Percentiles rank a stretch among this genome's conserved stretches.
phyloP scores from a whole-genome alignment of 1,284 basidiomycete genomes.

The Ganoderma sp. region DNA sequence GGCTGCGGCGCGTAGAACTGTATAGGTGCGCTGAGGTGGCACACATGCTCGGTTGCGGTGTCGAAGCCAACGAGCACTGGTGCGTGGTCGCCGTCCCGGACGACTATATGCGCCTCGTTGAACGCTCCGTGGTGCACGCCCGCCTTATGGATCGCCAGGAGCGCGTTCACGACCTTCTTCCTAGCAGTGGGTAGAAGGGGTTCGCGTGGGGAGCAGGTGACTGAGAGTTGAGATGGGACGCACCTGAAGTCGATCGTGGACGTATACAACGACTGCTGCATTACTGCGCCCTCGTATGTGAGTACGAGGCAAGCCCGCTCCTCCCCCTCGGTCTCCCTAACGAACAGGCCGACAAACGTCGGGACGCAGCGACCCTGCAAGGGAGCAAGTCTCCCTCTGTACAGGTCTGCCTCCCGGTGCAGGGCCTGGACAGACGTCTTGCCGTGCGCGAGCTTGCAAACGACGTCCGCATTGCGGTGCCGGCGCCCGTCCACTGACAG shows the following conservation, averaged over 20 bases:
- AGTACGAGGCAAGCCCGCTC: slow-evolving; percentile 18
- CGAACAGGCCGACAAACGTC: slow-evolving; percentile 20
- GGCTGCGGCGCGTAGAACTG: slow-evolving; percentile 21
- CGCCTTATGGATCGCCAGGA: slow-evolving; percentile 17
- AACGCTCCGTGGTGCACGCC: slow-evolving; percentile 21
- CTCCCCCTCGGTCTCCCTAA: slow-evolving; percentile 14
- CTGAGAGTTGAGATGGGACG: not conserved
- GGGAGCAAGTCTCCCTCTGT: slow-evolving; percentile 11
- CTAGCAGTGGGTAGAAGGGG: slow-evolving; percentile 6
- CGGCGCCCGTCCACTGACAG: slow-evolving; percentile 16
- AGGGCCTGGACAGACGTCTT: slow-evolving; percentile 8
- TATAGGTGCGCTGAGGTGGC: slow-evolving; percentile 15
- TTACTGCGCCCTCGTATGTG: slow-evolving; percentile 16
- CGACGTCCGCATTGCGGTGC: slow-evolving; percentile 10
- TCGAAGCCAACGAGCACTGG: slow-evolving; percentile 23
- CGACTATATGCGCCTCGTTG: slow-evolving; percentile 18
- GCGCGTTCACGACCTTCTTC: slow-evolving; percentile 17
- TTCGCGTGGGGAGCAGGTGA: not conserved
- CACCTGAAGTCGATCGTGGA: slow-evolving; percentile 21
- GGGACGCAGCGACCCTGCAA: slow-evolving; percentile 19
- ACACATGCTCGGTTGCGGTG: slow-evolving; percentile 15
- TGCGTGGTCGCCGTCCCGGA: slow-evolving; percentile 13
- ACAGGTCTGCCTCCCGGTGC: slow-evolving; percentile 17
- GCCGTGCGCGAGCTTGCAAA: slow-evolving; percentile 20
- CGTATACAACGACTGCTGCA: slow-evolving; percentile 17